Conservation (phyloP, 2,329 filamentous ascomycete genomes). For the Fusarium torulosum region DNA sequence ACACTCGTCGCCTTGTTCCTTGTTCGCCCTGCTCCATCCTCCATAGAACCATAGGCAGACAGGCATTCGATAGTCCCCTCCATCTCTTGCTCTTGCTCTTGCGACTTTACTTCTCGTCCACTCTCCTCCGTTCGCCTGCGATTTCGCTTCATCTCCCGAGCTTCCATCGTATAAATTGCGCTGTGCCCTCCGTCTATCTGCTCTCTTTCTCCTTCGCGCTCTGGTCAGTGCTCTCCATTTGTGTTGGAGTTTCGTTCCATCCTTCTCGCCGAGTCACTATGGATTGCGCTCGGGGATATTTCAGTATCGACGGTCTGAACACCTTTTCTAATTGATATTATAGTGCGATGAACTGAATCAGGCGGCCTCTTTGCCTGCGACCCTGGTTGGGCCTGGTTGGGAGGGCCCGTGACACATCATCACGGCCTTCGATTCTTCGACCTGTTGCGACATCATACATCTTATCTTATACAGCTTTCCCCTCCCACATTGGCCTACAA, state of each 20-base stretch:
- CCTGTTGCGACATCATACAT: constrained; percentile 21
- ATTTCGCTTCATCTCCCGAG: constrained; percentile 20
- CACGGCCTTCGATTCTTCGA: constrained; percentile 38
- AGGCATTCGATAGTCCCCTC: constrained; percentile 34
- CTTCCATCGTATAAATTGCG: constrained; percentile 39
- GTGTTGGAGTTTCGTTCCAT: constrained; percentile 17
- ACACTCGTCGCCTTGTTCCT: constrained; percentile 45
- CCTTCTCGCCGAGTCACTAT: constrained; percentile 17
- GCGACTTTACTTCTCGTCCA: constrained; percentile 43
- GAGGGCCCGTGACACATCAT: constrained; percentile 44
- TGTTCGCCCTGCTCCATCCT: constrained; percentile 42
- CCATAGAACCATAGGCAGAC: constrained; percentile 16
- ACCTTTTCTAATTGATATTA: constrained; percentile 27
- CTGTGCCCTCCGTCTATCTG: constrained; percentile 11
- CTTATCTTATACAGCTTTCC: background rate
- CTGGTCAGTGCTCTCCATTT: constrained; percentile 41
- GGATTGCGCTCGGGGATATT: constrained; percentile 25
- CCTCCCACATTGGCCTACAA: background rate
- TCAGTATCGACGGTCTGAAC: constrained; percentile 18
- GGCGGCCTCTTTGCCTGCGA: constrained; percentile 50
- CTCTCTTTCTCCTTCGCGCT: constrained; percentile 25
- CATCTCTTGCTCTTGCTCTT: constrained; percentile 23
- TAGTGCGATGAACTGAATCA: constrained; percentile 55
- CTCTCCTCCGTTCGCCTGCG: constrained; percentile 44
- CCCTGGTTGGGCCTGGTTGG: constrained; percentile 53